Base-by-base conservation (phyloP, 768 basidiomycete genomes). In the Lactarius hengduanensis region DNA sequence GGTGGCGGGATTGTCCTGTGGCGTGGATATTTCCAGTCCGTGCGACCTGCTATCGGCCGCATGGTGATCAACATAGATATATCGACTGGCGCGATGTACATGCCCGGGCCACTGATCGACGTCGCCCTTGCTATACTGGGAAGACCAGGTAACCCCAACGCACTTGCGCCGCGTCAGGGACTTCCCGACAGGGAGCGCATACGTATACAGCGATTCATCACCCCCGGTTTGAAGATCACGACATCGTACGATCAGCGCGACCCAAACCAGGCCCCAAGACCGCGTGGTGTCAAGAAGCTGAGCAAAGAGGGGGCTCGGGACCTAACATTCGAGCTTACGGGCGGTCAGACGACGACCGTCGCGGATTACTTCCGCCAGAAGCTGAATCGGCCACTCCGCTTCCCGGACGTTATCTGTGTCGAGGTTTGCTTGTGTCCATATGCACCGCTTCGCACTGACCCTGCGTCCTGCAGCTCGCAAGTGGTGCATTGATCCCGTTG, bases 11-110 rank as follows among this genome's bases (percentile, higher is more conserved):
- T 93, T 3, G 81, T 85, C 16, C 80, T 91, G 0, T 90, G 90
- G 90, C 81, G 91, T 3, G 91, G 91, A 0, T 91, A 89, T 64
- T 92, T 93, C 76, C 91, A 93, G 73, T 89, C 88, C 0, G 82
- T 91, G 15, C 81, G 91, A 26, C 90, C 91, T 4, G 84, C 83
- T 0, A 80, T 86, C 20, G 85, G 85, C 0, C 77, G 78, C 0
- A 82, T 93, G 71, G 74, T 91, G 30, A 78, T 92, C 70, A 93
- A 92, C 65, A 81, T 93, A 69, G 91, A 93, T 67, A 89, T 91
- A 57, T 85, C 87, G 0, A 90, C 91, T 0, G 91, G 87, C 0
- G 82, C 86, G 34, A 90, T 93, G 87, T 92, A 88, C 73, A 84
- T 84, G 70, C 76, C 82, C 0, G 91, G 92, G 0, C 73, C 79